Base-by-base conservation (phyloP, 2,329 filamentous ascomycete species). In the Microdochium trichocladiopsis region DNA sequence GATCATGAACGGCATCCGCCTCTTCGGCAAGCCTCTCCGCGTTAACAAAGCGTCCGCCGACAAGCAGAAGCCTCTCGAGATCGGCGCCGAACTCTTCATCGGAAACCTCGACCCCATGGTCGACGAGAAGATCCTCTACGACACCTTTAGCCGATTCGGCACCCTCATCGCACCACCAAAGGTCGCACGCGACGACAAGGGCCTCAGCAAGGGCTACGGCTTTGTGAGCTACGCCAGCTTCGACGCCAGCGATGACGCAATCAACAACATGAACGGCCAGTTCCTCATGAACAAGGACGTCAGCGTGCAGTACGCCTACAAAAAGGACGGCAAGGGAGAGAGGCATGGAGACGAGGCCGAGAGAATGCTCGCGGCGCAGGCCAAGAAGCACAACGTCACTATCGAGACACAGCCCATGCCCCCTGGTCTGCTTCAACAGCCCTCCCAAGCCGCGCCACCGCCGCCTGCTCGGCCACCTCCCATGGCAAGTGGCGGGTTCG, bases 271-370 rank as follows among this genome's bases (percentile, higher is more conserved):
- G 87, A 88, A 96, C 67, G 90, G 90, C 50, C 92, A 97, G 73
- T 97, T 94, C 70, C 83, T 99, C 55, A 92, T 95, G 78, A 96
- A 94, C 77, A 96, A 96, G 74, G 89, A 96, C 69, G 87, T 97
- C 61, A 89, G 88, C 2, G 94, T 99, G 47, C 93, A 97, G 71
- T 99, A 97, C 69, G 94, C 94, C 37, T 97, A 96, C 80, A 99
- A 99, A 79, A 97, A 97, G 72, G 94, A 99, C 64, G 94, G 94
- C 60, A 96, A 96, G 73, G 93, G 93, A 61, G 93, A 97, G 73
- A 80, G 94, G 53, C 94, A 99, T 66, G 94, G 94, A 62, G 94
- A 99, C 67, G 82, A 91, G 61, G 94, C 94, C 25, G 94, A 99
- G 72, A 80, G 94, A 64, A 88, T 90, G 75, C 82, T 99, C 48